Conservation (phyloP, 129 eudicot species). For the Glebionis coronaria region DNA sequence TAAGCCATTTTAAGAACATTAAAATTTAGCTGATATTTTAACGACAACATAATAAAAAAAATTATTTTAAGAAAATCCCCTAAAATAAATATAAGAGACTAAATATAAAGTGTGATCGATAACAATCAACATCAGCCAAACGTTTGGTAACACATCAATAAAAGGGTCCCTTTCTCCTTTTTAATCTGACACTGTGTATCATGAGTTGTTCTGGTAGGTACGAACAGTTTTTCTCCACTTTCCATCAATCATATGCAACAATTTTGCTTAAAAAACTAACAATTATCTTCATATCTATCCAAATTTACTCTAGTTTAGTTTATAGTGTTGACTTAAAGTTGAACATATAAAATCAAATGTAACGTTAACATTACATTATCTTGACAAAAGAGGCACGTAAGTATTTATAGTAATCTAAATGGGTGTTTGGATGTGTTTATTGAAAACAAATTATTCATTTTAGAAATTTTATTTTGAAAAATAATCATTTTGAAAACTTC, state of each 20-base stretch:
- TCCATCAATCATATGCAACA: not conserved
- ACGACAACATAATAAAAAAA: too few relatives aligned
- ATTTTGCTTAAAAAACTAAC: not conserved
- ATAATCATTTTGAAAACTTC: too few relatives aligned
- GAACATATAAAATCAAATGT: not conserved
- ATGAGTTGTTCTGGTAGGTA: slow-evolving; percentile 10
- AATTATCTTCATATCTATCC: not conserved
- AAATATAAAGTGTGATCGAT: too few relatives aligned
- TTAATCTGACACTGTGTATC: slow-evolving; percentile 8
- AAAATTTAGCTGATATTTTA: too few relatives aligned
- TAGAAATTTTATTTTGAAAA: too few relatives aligned
- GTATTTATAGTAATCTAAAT: too few relatives aligned
- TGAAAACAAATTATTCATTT: too few relatives aligned
- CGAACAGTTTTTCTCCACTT: slow-evolving; percentile 11
- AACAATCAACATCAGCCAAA: slow-evolving; percentile 8
- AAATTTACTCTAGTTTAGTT: not conserved
- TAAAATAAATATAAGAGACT: too few relatives aligned
- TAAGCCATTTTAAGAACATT: too few relatives aligned
- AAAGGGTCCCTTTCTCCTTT: slow-evolving; percentile 18
- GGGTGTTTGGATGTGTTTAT: too few relatives aligned
- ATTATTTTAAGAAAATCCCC: too few relatives aligned
- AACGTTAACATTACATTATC: too few relatives aligned
- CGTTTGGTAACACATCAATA: slow-evolving; percentile 15
- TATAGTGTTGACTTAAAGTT: not conserved
- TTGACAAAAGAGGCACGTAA: not conserved